Percentiles rank a stretch among this genome's conserved stretches.
Evolutionary conservation across 1,284 basidiomycete species (phyloP).

Genomic region (Microbotryum scabiosae): DNA sequence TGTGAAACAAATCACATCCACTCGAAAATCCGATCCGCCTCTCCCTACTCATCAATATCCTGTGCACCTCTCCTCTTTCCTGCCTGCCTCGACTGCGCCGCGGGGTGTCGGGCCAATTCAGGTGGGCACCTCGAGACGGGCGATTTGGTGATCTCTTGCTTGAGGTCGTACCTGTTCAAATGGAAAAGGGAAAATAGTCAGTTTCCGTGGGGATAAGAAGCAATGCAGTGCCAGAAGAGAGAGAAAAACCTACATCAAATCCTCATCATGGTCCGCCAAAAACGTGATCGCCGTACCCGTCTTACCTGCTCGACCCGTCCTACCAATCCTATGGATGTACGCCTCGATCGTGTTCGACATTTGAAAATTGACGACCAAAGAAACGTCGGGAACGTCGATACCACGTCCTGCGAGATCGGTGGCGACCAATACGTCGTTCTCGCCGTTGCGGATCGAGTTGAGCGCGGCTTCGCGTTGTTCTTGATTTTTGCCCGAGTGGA

Average conservation of each 20-base stretch:
- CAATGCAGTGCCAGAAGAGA: too few species aligned
- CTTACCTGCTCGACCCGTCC: constrained; percentile 96
- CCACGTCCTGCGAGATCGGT: constrained; percentile 96
- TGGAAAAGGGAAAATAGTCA: not conserved
- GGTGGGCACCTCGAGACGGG: constrained; percentile 78
- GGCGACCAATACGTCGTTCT: constrained; percentile 78
- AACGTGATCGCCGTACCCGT: constrained; percentile 88
- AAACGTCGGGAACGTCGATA: constrained; percentile 96
- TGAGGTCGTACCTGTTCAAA: constrained; percentile 67
- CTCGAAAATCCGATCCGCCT: too few species aligned
- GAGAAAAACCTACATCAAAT: constrained; percentile 98
- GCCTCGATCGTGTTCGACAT: constrained; percentile 94
- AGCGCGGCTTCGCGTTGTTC: constrained; percentile 90
- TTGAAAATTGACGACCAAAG: constrained; percentile 92
- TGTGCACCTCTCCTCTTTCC: too few species aligned
- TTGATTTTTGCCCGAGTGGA: constrained; percentile 97
- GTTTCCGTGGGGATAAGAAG: too few species aligned
- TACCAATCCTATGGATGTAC: constrained; percentile 94
- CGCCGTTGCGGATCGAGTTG: constrained; percentile 72
- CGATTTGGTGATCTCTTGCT: constrained; percentile 88
- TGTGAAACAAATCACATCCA: too few species aligned
- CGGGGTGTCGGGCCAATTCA: constrained; percentile 80
- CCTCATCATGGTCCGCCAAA: constrained; percentile 88
- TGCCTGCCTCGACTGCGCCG: constrained; percentile 57
- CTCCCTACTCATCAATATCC: too few species aligned